Evolutionary conservation across 2,329 filamentous ascomycete species (phyloP).

Genomic region (Trichophyton simii): DNA sequence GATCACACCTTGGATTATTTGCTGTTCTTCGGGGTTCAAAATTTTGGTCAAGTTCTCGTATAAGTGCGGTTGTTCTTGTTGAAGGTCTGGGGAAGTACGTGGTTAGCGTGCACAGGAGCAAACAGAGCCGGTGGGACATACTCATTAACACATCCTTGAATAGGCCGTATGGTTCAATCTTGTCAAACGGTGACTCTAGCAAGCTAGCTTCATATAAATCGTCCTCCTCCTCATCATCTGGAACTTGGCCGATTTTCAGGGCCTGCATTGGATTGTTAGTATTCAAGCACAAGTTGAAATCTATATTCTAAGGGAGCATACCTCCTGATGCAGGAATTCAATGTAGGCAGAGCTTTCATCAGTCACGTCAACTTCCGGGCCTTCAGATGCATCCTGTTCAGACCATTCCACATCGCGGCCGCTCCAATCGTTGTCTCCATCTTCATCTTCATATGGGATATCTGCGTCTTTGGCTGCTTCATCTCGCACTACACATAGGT

Average conservation of each 20-base stretch:
- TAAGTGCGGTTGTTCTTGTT: conserved; percentile 80
- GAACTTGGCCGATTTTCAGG: conserved; percentile 64
- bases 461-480: conserved; percentile 86
- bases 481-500: conserved; percentile 54
- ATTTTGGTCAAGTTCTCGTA: conserved; percentile 70
- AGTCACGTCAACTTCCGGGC: conserved; percentile 52
- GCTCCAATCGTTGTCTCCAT: conserved; percentile 74
- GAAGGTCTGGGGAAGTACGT: conserved; percentile 49
- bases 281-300: not conserved
- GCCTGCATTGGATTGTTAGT: conserved; percentile 40
- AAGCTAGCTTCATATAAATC: conserved; percentile 85
- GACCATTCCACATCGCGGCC: conserved; percentile 59
- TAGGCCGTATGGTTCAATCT: conserved; percentile 83
- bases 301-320: conserved; percentile 27
- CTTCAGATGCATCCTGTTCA: conserved; percentile 51
- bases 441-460: conserved; percentile 56
- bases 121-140: conserved; percentile 39
- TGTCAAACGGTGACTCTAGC: conserved; percentile 86
- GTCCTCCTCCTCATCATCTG: conserved; percentile 68
- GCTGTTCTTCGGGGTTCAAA: conserved; percentile 67
- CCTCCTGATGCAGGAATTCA: conserved; percentile 89
- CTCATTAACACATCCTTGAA: conserved; percentile 74
- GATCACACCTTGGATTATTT: conserved; percentile 65
- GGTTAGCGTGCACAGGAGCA: conserved; percentile 10
- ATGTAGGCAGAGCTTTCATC: conserved; percentile 91